Conservation (phyloP, 2,329 filamentous ascomycete genomes). For the Pseudogymnoascus verrucosus region DNA sequence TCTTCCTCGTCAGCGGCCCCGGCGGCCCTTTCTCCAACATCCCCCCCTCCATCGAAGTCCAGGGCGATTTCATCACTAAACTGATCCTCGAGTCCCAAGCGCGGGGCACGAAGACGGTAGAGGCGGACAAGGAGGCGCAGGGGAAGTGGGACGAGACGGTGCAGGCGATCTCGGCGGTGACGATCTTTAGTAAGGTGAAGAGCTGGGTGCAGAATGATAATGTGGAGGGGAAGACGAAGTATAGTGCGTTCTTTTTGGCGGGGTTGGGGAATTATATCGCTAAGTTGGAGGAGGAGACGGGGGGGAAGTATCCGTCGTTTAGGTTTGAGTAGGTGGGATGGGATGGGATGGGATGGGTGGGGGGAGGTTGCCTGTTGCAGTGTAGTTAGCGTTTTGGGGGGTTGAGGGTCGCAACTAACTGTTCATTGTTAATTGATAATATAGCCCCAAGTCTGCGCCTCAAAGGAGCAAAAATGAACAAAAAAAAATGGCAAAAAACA, state of each 20-base stretch:
- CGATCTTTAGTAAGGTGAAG: not conserved
- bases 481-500: too few relatives aligned
- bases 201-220: not conserved
- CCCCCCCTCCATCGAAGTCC: constrained; percentile 33
- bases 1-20: constrained; percentile 39
- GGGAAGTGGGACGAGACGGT: constrained; percentile 22
- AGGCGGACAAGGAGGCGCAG: constrained; percentile 26
- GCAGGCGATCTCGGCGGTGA: not conserved
- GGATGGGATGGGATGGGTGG: not conserved
- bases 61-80: constrained; percentile 33
- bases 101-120: constrained; percentile 27
- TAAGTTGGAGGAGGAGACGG: not conserved
- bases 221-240: not conserved
- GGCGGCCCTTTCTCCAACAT: constrained; percentile 35
- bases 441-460: too few relatives aligned
- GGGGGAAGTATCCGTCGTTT: not conserved
- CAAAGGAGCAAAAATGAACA: too few relatives aligned
- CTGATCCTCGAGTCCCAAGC: constrained; percentile 26
- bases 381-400: too few relatives aligned
- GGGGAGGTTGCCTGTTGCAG: too few relatives aligned
- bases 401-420: too few relatives aligned
- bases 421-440: too few relatives aligned
- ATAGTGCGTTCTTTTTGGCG: not conserved
- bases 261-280: not conserved
- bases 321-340: not conserved